phyloP scores from a whole-genome alignment of 495 filamentous ascomycete genomes.

The Viridothelium virens region DNA sequence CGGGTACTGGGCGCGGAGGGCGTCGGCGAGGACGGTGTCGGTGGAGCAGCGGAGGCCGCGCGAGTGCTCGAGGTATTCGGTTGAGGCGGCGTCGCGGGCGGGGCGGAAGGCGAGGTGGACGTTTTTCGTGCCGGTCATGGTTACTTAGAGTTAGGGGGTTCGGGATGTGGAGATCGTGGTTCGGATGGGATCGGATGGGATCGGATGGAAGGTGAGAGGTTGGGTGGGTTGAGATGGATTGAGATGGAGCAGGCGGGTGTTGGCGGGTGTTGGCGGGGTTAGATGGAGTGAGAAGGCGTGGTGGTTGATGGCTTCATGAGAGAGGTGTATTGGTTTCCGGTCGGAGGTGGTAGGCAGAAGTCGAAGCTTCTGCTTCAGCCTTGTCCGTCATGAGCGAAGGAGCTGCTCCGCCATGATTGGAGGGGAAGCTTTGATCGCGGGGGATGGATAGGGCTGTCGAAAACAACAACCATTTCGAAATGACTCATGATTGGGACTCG shows the following conservation, averaged over 20 bases:
- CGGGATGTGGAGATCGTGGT: background rate
- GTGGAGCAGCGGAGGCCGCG: conserved; percentile 44
- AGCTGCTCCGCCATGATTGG: background rate
- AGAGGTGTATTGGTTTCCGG: too few species aligned
- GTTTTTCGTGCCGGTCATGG: conserved; percentile 23
- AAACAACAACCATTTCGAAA: background rate
- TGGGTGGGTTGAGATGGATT: background rate
- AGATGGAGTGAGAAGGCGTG: background rate
- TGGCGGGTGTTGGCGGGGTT: background rate
- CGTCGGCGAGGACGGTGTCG: conserved; percentile 43
- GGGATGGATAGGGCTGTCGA: background rate
- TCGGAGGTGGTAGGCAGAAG: background rate
- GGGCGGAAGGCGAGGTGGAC: conserved; percentile 17
- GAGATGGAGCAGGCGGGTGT: background rate
- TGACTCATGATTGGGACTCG: background rate
- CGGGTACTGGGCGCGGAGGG: conserved; percentile 46
- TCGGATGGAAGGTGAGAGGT: too few species aligned
- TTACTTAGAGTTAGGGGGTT: background rate
- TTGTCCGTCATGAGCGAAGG: background rate
- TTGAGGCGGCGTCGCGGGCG: conserved; percentile 24
- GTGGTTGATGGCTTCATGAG: too few species aligned
- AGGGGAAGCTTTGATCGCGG: background rate
- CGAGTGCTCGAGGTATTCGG: conserved; percentile 40
- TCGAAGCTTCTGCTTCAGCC: background rate
- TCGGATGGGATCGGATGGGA: too few species aligned